These are phyloP conservation scores for Mycena haematopus DNA, from an alignment of 768 basidiomycete genomes.

Conservation along the genomic window DNA sequence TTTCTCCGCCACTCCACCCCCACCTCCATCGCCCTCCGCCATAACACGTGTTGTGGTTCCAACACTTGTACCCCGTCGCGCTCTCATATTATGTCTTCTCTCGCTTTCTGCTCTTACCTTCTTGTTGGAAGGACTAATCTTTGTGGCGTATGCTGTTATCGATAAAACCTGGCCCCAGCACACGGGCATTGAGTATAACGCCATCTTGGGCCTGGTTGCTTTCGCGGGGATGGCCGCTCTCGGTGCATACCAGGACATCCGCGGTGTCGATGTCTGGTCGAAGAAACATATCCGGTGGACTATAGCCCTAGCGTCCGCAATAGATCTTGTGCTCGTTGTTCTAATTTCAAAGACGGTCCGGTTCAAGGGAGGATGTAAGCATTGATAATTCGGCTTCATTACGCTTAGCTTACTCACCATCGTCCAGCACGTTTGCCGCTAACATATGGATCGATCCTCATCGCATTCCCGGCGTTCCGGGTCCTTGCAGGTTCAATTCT, in stretches of 20 bases:
- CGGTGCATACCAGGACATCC: conserved; percentile 81
- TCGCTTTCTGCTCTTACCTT: conserved; percentile 75
- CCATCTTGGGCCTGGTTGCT: conserved; percentile 71
- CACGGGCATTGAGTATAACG: conserved; percentile 71
- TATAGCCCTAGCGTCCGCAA: conserved; percentile 55
- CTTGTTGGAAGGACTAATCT: conserved; percentile 77
- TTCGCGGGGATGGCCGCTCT: conserved; percentile 76
- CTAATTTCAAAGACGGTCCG: conserved; percentile 54
- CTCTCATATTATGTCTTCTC: conserved; percentile 74
- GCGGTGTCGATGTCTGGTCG: conserved; percentile 73
- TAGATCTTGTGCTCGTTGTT: conserved; percentile 67
- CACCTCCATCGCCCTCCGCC: conserved; percentile 56
- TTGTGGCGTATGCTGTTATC: conserved; percentile 69
- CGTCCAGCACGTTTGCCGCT: conserved; percentile 49
- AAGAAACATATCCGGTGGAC: conserved; percentile 62
- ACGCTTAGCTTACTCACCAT: conserved; percentile 26
- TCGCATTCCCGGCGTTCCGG: conserved; percentile 66
- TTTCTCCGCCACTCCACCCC: conserved; percentile 49
- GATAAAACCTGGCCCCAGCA: conserved; percentile 67
- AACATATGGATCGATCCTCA: conserved; percentile 18
- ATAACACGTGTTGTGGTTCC: conserved; percentile 83
- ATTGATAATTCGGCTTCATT: conserved; percentile 19
- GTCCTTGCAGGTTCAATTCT: conserved; percentile 67
- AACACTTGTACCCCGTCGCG: conserved; percentile 74
- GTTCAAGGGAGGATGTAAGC: conserved; percentile 42